phyloP scores from a whole-genome alignment of 176 grass and related monocot genomes.

The Miscanthus lutarioriparius region DNA sequence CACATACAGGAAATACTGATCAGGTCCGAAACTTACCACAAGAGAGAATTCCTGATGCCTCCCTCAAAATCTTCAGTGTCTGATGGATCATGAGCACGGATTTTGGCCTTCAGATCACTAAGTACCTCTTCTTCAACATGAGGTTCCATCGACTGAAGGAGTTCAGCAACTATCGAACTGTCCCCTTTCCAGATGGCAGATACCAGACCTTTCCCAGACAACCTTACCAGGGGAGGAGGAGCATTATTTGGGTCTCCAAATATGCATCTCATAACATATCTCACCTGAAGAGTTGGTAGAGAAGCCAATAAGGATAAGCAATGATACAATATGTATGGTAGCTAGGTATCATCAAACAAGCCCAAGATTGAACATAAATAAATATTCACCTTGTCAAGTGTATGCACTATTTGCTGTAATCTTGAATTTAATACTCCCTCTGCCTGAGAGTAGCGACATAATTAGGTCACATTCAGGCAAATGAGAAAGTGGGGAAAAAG shows the following conservation, averaged over 20 bases:
- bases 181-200: constrained; percentile 91
- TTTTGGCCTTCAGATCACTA: constrained; percentile 76
- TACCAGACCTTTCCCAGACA: constrained; percentile 65
- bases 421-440: constrained; percentile 94
- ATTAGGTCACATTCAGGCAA: constrained; percentile 16
- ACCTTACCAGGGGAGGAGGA: constrained; percentile 82
- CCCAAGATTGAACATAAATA: constrained; percentile 25
- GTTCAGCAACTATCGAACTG: constrained; percentile 70
- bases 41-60: constrained; percentile 66
- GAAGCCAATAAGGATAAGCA: constrained; percentile 16
- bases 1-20: constrained; percentile 7
- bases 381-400: constrained; percentile 84
- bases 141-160: constrained; percentile 81
- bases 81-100: constrained; percentile 73
- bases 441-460: constrained; percentile 53
- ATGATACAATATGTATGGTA: not conserved
- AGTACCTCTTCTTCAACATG: constrained; percentile 77
- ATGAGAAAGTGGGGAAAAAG: not conserved
- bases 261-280: constrained; percentile 81
- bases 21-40: constrained; percentile 62
- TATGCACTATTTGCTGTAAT: constrained; percentile 90
- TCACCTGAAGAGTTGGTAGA: constrained; percentile 56
- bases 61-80: constrained; percentile 62
- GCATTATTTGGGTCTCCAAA: constrained; percentile 87
- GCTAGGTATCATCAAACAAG: constrained; percentile 20